These are phyloP conservation scores for Fragaria nilgerrensis DNA, from an alignment of 306 rosid genomes.

Conservation along the genomic window DNA sequence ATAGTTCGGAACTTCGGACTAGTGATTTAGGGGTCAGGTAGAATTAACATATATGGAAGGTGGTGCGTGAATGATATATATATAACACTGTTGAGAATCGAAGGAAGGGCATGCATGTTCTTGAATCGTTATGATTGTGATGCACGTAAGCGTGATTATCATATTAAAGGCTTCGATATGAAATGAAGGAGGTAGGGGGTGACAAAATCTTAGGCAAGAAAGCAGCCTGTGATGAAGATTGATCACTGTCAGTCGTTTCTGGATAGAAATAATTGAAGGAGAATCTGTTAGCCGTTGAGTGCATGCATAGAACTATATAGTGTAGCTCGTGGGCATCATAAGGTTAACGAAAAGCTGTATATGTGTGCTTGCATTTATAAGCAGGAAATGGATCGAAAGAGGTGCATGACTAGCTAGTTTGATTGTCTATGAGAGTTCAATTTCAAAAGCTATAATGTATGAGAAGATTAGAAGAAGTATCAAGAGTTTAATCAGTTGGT, in stretches of 20 bases:
- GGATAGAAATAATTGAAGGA: background rate
- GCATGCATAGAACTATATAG: background rate
- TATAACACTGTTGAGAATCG: background rate
- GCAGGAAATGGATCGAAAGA: background rate
- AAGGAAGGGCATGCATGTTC: background rate
- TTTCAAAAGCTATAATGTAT: too few species aligned
- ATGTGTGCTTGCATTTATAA: conserved; percentile 1
- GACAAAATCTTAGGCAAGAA: conserved; percentile 2
- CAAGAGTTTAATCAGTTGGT: too few species aligned
- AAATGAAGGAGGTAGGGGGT: background rate
- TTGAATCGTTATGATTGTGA: background rate
- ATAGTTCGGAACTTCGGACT: background rate
- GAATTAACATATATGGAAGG: background rate
- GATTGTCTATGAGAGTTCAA: too few species aligned
- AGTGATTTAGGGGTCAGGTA: background rate
- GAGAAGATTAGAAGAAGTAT: too few species aligned
- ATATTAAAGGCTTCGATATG: background rate
- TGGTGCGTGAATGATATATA: background rate
- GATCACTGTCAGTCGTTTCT: background rate
- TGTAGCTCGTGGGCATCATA: background rate
- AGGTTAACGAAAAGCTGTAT: background rate
- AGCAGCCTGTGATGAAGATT: conserved; percentile 1
- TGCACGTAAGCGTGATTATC: background rate
- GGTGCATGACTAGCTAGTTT: background rate
- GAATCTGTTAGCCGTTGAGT: background rate